These are phyloP conservation scores for Thozetella sp. DNA, from an alignment of 495 filamentous ascomycete genomes.

Conservation along the genomic window DNA sequence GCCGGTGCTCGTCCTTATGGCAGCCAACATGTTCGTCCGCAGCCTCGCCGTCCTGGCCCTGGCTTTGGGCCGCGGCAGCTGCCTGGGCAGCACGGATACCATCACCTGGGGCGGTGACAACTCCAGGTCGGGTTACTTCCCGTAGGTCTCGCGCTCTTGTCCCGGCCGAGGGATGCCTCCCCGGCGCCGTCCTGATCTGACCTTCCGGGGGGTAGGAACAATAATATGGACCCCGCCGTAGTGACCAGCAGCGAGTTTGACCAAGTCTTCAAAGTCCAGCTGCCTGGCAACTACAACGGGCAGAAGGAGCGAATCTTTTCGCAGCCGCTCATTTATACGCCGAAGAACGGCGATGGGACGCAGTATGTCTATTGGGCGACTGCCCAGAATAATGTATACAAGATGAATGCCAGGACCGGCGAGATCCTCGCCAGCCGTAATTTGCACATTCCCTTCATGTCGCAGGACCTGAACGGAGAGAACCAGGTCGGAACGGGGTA, in stretches of 20 bases:
- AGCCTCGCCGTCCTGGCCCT: constrained; percentile 6
- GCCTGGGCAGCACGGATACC: constrained; percentile 39
- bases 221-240: constrained; percentile 48
- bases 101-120: constrained; percentile 50
- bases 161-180: too few species aligned
- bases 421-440: constrained; percentile 38
- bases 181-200: too few species aligned
- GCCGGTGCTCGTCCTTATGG: too few species aligned
- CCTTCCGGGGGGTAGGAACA: too few species aligned
- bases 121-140: constrained; percentile 42
- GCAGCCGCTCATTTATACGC: constrained; percentile 43
- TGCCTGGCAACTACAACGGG: constrained; percentile 36
- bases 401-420: constrained; percentile 45
- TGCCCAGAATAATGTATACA: constrained; percentile 45
- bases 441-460: constrained; percentile 43
- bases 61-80: background rate
- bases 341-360: constrained; percentile 23
- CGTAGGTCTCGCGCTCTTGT: too few species aligned
- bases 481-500: too few species aligned
- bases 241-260: constrained; percentile 39
- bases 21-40: too few species aligned
- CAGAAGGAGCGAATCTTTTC: constrained; percentile 41
- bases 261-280: constrained; percentile 37
- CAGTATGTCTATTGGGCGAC: constrained; percentile 48
- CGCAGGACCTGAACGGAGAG: constrained; percentile 39